Conservation (phyloP, 495 filamentous ascomycete species). For the Tuber aestivum region DNA sequence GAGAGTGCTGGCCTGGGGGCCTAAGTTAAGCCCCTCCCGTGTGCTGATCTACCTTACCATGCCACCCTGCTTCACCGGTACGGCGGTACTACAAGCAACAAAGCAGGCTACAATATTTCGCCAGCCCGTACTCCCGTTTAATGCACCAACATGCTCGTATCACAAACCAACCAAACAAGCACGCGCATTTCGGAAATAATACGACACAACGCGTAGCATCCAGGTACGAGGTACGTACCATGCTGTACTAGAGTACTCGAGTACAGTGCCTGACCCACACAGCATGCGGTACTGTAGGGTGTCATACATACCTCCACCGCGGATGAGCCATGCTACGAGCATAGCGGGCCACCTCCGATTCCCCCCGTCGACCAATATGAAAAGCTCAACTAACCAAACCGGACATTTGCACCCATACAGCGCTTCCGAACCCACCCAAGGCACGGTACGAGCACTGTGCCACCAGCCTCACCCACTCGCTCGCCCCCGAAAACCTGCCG, state of each 20-base stretch:
- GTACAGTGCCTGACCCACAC: slow-evolving; percentile 2
- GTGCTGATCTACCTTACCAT: background rate
- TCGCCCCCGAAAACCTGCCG: background rate
- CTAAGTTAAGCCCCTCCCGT: slow-evolving; percentile 1
- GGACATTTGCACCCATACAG: background rate
- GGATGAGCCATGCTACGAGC: background rate
- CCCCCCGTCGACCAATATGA: background rate
- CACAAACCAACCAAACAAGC: background rate
- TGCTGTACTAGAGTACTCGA: too few relatives aligned
- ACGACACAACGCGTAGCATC: background rate
- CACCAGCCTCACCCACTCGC: background rate
- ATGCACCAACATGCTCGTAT: background rate
- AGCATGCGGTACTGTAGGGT: slow-evolving; percentile 2
- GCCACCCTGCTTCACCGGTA: background rate
- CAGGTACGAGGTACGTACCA: background rate
- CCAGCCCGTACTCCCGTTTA: background rate
- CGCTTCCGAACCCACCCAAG: background rate
- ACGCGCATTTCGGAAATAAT: background rate
- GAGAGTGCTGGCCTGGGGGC: background rate
- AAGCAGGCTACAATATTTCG: background rate
- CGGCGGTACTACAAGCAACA: background rate
- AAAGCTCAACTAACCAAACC: background rate
- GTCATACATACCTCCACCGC: background rate
- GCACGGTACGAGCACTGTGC: background rate
- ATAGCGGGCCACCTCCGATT: slow-evolving; percentile 3